These are phyloP conservation scores for Prunus armeniaca DNA, from an alignment of 306 rosid genomes.

Conservation along the genomic window DNA sequence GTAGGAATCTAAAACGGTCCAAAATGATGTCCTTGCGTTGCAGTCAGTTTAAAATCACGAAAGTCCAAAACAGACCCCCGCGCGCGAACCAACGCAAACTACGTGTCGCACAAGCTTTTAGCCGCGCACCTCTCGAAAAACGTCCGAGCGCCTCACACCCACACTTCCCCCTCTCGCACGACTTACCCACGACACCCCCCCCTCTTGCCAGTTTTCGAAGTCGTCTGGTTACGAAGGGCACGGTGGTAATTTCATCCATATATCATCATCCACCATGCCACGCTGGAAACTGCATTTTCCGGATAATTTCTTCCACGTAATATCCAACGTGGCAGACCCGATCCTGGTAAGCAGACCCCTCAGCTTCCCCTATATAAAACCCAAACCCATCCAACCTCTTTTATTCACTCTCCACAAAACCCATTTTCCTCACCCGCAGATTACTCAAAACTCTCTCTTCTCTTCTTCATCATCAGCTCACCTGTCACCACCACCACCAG, in stretches of 20 bases:
- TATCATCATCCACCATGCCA: background rate
- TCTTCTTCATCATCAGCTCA: background rate
- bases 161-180: constrained; percentile 3
- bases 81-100: background rate
- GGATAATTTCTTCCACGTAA: constrained; percentile 30
- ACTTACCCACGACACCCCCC: constrained; percentile 13
- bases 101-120: background rate
- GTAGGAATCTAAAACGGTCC: background rate
- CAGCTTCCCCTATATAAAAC: constrained; percentile 32
- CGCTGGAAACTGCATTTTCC: constrained; percentile 1
- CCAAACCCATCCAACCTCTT: constrained; percentile 23
- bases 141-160: constrained; percentile 16
- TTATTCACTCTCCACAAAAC: background rate
- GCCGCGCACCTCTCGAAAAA: constrained; percentile 15
- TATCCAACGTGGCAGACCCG: constrained; percentile 25
- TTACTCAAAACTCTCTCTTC: background rate
- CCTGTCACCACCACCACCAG: background rate
- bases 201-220: constrained; percentile 22
- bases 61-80: background rate
- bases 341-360: constrained; percentile 44
- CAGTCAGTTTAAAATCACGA: background rate
- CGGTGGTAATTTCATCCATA: background rate
- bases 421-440: background rate
- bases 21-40: background rate
- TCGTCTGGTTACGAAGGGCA: constrained; percentile 20